Conservation (phyloP, 768 basidiomycete genomes). For the Kwoniella sp. region DNA sequence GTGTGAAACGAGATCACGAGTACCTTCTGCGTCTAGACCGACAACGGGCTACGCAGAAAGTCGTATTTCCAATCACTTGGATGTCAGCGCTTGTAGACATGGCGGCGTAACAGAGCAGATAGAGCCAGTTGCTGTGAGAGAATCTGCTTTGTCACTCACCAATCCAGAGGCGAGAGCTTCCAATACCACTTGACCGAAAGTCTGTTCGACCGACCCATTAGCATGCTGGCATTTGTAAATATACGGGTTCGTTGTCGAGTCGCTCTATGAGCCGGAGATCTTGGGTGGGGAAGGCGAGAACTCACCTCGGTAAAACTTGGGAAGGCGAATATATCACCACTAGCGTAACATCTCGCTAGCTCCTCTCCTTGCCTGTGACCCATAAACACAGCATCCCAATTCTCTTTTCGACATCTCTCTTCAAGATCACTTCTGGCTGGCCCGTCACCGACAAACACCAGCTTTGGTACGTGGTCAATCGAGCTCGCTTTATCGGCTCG, state of each 20-base stretch:
- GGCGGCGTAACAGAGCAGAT: too few relatives aligned
- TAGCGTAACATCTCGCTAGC: conserved; percentile 58
- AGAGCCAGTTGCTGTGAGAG: too few relatives aligned
- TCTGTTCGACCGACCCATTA: conserved; percentile 37
- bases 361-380: conserved; percentile 56
- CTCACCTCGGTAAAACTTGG: conserved; percentile 56
- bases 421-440: conserved; percentile 56
- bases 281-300: too few relatives aligned
- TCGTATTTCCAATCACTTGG: too few relatives aligned
- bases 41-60: conserved; percentile 54
- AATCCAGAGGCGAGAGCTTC: conserved; percentile 60
- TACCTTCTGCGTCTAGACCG: conserved; percentile 58
- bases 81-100: too few relatives aligned
- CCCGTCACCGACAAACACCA: conserved; percentile 59
- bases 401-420: conserved; percentile 45
- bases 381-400: conserved; percentile 56
- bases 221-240: too few relatives aligned
- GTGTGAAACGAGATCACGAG: conserved; percentile 56
- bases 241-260: too few relatives aligned
- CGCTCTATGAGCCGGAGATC: too few relatives aligned
- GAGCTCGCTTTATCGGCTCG: neutral
- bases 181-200: conserved; percentile 59
- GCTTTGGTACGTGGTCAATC: conserved; percentile 40
- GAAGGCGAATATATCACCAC: conserved; percentile 59
- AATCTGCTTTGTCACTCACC: conserved; percentile 33